Evolutionary conservation across 164 flowering plant species (phyloP).

Genomic region (Aristolochia californica): DNA sequence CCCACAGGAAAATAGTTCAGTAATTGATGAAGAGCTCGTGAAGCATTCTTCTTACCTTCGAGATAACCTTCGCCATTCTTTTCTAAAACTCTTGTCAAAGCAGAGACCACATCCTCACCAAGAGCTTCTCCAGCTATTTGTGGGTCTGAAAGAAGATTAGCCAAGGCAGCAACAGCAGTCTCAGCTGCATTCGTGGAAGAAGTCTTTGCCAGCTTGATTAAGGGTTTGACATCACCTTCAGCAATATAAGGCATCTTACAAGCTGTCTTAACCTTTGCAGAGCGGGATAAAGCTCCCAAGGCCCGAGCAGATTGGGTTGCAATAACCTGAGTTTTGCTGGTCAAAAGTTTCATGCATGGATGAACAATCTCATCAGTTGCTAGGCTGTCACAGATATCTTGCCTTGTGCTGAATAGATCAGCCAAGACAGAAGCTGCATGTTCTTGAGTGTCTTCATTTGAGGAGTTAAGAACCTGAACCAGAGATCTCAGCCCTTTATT

Average conservation of each 20-base stretch:
- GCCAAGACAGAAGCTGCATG: conserved; percentile 80
- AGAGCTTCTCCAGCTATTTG: conserved; percentile 75
- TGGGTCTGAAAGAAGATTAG: conserved; percentile 79
- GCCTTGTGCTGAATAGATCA: conserved; percentile 60
- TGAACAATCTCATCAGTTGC: conserved; percentile 85
- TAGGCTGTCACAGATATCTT: conserved; percentile 74
- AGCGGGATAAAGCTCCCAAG: conserved; percentile 75
- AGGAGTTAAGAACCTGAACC: conserved; percentile 69
- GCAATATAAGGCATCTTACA: conserved; percentile 57
- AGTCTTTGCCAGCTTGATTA: conserved; percentile 73
- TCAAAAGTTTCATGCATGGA: conserved; percentile 77
- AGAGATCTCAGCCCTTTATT: conserved; percentile 69
- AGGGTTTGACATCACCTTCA: conserved; percentile 69
- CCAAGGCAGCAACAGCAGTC: conserved; percentile 83
- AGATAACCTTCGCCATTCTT: conserved; percentile 68
- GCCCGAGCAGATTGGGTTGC: conserved; percentile 81
- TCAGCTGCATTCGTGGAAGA: conserved; percentile 77
- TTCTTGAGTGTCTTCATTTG: conserved; percentile 77
- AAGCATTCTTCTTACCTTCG: conserved; percentile 76
- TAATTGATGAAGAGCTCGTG: conserved; percentile 71
- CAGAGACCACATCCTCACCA: conserved; percentile 72
- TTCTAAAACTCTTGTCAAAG: conserved; percentile 66
- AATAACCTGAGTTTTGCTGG: conserved; percentile 67
- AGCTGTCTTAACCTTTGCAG: conserved; percentile 37
- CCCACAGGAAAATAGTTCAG: conserved; percentile 63